Evolutionary conservation across 192 early-diverging fungal species (phyloP), one percentile per base, ranked within the genome.

Genomic region (Backusella sp.): DNA sequence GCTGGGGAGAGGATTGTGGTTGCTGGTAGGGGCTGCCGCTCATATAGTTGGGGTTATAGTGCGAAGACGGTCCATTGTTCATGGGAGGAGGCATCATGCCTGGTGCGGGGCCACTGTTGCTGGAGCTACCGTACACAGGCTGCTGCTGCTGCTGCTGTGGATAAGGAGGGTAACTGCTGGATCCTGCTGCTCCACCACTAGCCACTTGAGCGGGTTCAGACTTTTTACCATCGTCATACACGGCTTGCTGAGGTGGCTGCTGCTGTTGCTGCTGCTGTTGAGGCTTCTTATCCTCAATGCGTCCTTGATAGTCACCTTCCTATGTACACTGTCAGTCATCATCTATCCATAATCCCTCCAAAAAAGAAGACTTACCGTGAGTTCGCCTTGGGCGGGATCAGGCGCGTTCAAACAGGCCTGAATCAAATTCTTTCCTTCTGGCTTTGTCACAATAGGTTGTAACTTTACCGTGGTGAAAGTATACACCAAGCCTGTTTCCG

Each of bases 401-500:
- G 73, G 73, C 15, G 73, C 65, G 42, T 74, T 74, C 19, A 97
- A 86, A 79, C 96, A 97, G 0, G 90, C 85, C 78, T 97, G 96
- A 80, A 97, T 97, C 56, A 96, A 83, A 70, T 93, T 94, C 82
- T 96, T 96, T 73, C 95, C 96, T 73, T 96, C 93, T 6, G 92
- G 84, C 83, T 95, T 93, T 17, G 94, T 94, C 73, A 98, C 95
- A 23, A 98, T 85, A n/a, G 95, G 95, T 77, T 96, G 95, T 49
- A 98, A 88, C 85, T 96, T 96, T 36, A 92, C 92, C 26, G 96
- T 98, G 6, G 96, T 95, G 81, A 96, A 96, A 9, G 95, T 96
- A 82, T 96, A 96, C n/a, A 98, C 95, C 30, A 96, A 90, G 30
- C 96, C 96, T 49, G 95, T 96, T 80, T 98, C 96, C 4, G 95